Percentiles rank a stretch among this genome's conserved stretches.
These are phyloP conservation scores for Mycena metata DNA, from an alignment of 768 basidiomycete species.

Conservation along the genomic window DNA sequence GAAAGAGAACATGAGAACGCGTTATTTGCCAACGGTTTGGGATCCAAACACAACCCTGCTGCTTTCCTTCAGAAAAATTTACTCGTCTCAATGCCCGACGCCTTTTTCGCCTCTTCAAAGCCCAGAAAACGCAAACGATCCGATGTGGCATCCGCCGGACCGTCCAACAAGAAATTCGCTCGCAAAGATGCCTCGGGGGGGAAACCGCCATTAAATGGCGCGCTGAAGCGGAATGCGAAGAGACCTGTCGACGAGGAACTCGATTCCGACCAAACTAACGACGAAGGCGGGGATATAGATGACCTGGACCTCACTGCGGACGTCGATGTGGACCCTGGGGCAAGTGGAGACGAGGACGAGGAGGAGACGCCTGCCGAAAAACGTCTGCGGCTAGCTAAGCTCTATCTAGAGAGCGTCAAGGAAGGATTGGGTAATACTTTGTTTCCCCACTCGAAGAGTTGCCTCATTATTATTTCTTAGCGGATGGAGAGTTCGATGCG, in stretches of 20 bases:
- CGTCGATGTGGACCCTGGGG: constrained; percentile 65
- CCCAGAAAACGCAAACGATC: constrained; percentile 73
- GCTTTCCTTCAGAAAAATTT: background rate
- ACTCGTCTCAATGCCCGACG: constrained; percentile 76
- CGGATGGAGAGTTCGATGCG: constrained; percentile 94
- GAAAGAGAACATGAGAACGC: too few relatives aligned
- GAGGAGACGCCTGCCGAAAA: constrained; percentile 97
- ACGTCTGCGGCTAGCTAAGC: constrained; percentile 87
- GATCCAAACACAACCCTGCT: too few relatives aligned
- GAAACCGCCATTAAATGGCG: constrained; percentile 36
- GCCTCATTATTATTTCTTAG: constrained; percentile 49
- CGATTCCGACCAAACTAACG: constrained; percentile 70
- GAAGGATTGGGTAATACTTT: constrained; percentile 71
- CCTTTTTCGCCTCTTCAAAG: constrained; percentile 80
- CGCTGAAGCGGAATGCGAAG: constrained; percentile 46
- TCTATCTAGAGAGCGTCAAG: constrained; percentile 90
- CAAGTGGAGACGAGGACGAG: constrained; percentile 86
- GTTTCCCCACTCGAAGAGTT: background rate
- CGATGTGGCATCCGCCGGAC: constrained; percentile 46
- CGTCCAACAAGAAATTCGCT: constrained; percentile 47
- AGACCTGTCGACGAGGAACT: constrained; percentile 72
- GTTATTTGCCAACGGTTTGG: too few relatives aligned
- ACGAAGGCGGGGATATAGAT: constrained; percentile 67
- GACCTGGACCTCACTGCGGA: constrained; percentile 69
- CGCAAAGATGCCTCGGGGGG: constrained; percentile 41